Evolutionary conservation across 1,139 yeast species (phyloP), one percentile per base, ranked within the genome.

Genomic region (Hyphopichia buzzinii): DNA sequence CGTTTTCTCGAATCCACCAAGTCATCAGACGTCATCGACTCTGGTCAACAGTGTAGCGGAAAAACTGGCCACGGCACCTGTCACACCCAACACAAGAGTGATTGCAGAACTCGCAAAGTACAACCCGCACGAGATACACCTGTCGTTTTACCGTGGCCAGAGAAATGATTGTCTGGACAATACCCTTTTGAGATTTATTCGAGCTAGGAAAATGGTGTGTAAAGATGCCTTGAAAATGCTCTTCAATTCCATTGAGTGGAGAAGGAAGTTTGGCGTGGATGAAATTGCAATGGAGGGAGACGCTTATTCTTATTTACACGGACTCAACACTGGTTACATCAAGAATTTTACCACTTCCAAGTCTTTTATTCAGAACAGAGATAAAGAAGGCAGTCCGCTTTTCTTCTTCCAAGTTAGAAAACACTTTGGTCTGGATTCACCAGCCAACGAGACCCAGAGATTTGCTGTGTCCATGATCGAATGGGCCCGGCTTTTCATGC

Each of bases 161-260:
- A 58, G 67, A 47, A 59, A 62, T 34, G 72, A 67, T 43, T 54
- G 63, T 33, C 39, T 57, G 16, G 76, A 71, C 44, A 66, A 67
- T 41, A 52, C 53, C 35, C 21, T 64, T 4, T 59, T 67, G 42
- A 55, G 66, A 39, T 71, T 62, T 33, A 50, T 69, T 23, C 56
- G 75, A 39, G 77, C 77, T 25, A 67, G 77, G 49, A 69, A 69
- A 44, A 65, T 64, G 54, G 57, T 64, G 29, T 43, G 60, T 16
- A 59, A 59, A 19, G 57, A 59, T 35, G 60, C 65, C 1, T 32
- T 69, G 28, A 49, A 42, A 3, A 70, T 71, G 76, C 42, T 64
- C 24, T 29, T 52, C 26, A 64, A 64, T 39, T 63, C 73, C 4
- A 50, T 67, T 37, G 50, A 63, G 35, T 71, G 77, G 77, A 59